Base-by-base conservation (phyloP, 805 yeast species). In the Tetrapisispora fleetii region DNA sequence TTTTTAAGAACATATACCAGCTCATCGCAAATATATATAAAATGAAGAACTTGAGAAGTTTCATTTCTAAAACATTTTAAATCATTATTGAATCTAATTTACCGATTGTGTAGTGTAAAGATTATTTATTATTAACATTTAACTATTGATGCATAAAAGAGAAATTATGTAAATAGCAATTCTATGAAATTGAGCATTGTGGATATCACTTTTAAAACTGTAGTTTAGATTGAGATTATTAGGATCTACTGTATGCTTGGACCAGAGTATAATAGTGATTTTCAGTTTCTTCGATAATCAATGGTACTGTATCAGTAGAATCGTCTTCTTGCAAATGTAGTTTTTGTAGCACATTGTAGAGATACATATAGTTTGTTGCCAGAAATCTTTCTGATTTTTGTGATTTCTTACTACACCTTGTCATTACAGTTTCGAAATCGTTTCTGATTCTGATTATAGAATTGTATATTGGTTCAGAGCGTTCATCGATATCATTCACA, bases 341-440 rank as follows among this genome's bases (percentile, higher is more conserved):
- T 19, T 57, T 57, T 47, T 62, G 65, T 37, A 64, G 47, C 14
- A 56, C 49, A 41, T 63, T 60, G 52, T 58, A 57, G 28, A 71
- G 55, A 41, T 62, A 67, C 30, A 67, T 54, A 56, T 67, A 71
- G 48, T 70, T 70, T 52, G 83, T 84, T 61, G 80, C 84, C 47
- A 90, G 69, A 59, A 89, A 87, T 41, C 76, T 65, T 59, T 88
- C 96, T 11, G 75, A 64, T 51, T 77, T 74, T 47, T 76, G 80
- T 4, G 74, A 61, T 47, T 68, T 73, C 46, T 68, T 71, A 54
- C 87, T 78, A 47, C 88, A 64, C 57, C 83, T 87, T 2, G 93
- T 85, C 62, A 90, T 67, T 1, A 80, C 74, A 21, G 79, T 79
- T 60, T 93, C 98, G 61, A 80, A 90, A 53, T 86, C 96, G 57